Percentiles rank a stretch among this genome's conserved stretches.
phyloP scores from a whole-genome alignment of 164 flowering plant species.

The Houttuynia cordata region DNA sequence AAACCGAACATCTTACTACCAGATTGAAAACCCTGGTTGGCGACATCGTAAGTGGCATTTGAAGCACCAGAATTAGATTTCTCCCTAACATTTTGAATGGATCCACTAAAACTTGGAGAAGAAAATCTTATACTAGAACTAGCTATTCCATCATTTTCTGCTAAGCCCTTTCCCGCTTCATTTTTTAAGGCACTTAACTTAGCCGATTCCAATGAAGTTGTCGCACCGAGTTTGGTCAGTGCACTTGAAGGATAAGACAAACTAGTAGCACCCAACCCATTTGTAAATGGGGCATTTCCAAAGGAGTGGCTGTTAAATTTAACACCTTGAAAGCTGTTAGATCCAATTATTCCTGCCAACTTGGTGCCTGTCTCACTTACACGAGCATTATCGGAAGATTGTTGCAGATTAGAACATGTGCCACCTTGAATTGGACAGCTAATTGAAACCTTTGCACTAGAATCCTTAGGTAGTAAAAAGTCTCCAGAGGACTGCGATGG shows the following conservation, averaged over 20 bases:
- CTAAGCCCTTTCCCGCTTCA: constrained; percentile 10
- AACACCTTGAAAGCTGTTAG: background rate
- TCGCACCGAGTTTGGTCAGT: background rate
- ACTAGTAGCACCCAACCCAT: background rate
- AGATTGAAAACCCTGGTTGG: constrained; percentile 7
- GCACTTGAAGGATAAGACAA: background rate
- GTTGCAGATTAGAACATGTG: background rate
- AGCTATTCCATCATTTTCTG: constrained; percentile 12
- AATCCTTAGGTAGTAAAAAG: background rate
- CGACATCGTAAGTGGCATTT: constrained; percentile 9
- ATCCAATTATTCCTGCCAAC: background rate
- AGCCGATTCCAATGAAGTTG: background rate
- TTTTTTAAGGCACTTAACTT: constrained; percentile 8
- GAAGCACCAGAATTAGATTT: constrained; percentile 7
- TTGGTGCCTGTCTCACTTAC: background rate
- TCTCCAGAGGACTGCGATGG: background rate
- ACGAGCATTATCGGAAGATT: background rate
- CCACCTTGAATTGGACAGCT: background rate
- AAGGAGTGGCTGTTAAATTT: background rate
- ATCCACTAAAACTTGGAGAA: constrained; percentile 7
- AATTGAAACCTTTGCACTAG: background rate
- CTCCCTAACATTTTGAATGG: constrained; percentile 6
- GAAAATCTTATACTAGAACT: constrained; percentile 16
- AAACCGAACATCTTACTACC: constrained; percentile 8
- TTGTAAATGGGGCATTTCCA: background rate